Evolutionary conservation across 441 rosid genomes (phyloP), one percentile per base, ranked within the genome.

Genomic region (Kokia cookei): DNA sequence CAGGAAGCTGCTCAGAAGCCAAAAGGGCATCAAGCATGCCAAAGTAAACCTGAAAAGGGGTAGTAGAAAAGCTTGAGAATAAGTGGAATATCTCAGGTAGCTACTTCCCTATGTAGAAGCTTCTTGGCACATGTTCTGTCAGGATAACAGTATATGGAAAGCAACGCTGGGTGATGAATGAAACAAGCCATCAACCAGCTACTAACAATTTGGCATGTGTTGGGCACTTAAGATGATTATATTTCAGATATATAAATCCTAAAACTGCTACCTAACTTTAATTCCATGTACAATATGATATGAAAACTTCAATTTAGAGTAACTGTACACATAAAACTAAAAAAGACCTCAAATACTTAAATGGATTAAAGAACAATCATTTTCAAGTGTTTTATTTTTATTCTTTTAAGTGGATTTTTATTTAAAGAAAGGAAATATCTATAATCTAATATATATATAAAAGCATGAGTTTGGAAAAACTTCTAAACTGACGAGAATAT

Each of bases 11-110:
- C 80, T 91, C 96, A 2, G 92, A 82, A 72, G 89, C 89, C 86
- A 89, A 50, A 40, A 91, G 78, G 2, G 96, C 92, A 51, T 91
- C 96, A 59, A 91, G 93, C 96, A 89, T 91, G 69, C 93, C 92
- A 75, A 91, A 91, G 79, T 91, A 91, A 54, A 91, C 96, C 96
- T 91, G 77, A 55, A 71, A 22, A 24, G 53, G 7, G 13, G 13
- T 13, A 4, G 48, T 27, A 71, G 47, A 71, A 58, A 71, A 53
- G 27, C 29, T 51, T 17, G 47, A 69, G 50, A 69, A 29, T 15
- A 29, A 29, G n/a, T 17, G 10, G 29, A n/a, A 17, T 2, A 7
- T 15, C 54, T 48, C 26, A 66, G 27, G 14, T 50, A 67, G 58
- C 53, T 42, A 42, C 22, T 37, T 35, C 24, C 37, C 14, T 37